Base-by-base conservation (phyloP, 1,139 yeast genomes). In the Protomyces lactucae-debilis region DNA sequence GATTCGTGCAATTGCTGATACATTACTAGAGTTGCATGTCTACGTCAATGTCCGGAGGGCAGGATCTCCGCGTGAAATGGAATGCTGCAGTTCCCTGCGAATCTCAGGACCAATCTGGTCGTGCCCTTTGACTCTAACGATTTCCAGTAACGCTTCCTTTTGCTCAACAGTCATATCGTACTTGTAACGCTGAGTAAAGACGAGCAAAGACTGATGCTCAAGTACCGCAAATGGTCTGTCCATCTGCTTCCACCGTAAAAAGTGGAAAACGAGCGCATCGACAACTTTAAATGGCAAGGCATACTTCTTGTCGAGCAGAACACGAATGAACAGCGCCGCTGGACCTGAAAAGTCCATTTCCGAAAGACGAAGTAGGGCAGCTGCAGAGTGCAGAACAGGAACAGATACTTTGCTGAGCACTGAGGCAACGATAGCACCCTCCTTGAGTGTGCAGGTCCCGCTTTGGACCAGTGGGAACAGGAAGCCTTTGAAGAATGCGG, bases 81-180 rank as follows among this genome's bases (percentile, higher is more conserved):
- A 98, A 36, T 97, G 95, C 69, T 88, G 77, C 69, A 93, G 80
- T 74, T 95, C 99, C 72, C 98, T 85, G 77, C 99, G 84, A 66
- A 93, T 90, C 74, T 92, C 99, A 2, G 97, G 96, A 1, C 97
- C 95, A 68, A 93, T 88, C 37, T 86, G 87, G 69, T 82, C 87
- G 73, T 93, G 99, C 64, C 86, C 86, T 76, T 96, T 87, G 74
- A 87, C 92, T 76, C 96, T 87, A 21, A 91, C 84, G 2, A 96
- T 92, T 71, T 93, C 98, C 73, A 93, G 77, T 68, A 93, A 79
- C 76, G 92, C 90, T 71, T 93, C 99, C 73, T 97, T 83, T 79
- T 93, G 99, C 74, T 95, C 99, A 72, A 90, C 96, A 16, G 99
- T 93, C 67, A 93, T 89, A 79, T 93, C 99, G 75, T 93, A 92